phyloP scores from a whole-genome alignment of 2,329 filamentous ascomycete species.

The Neofusicoccum ribis region DNA sequence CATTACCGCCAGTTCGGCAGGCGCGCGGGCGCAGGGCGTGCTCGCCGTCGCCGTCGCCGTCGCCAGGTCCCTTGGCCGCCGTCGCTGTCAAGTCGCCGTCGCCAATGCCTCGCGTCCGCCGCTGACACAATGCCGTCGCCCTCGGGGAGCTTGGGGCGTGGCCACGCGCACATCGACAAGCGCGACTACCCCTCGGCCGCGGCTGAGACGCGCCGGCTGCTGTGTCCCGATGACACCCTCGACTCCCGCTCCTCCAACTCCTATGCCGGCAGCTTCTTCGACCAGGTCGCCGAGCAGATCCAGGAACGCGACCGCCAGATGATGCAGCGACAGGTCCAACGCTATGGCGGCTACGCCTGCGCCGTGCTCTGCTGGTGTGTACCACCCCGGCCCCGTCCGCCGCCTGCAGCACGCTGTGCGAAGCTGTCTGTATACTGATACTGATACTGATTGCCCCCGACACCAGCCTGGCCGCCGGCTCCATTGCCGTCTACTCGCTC shows the following conservation, averaged over 20 bases:
- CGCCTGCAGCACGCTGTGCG: neutral
- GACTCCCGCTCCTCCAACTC: constrained; percentile 39
- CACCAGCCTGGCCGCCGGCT: constrained; percentile 72
- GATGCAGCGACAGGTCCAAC: constrained; percentile 54
- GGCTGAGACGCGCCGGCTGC: constrained; percentile 29
- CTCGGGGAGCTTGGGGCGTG: constrained; percentile 7
- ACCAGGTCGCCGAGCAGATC: constrained; percentile 61
- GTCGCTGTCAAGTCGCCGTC: no score
- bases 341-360: constrained; percentile 60
- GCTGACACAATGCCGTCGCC: constrained; percentile 10
- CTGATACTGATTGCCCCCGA: constrained; percentile 29
- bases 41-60: neutral
- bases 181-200: constrained; percentile 46
- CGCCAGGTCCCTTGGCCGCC: neutral
- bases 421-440: neutral
- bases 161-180: constrained; percentile 48
- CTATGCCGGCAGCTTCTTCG: constrained; percentile 57
- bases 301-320: constrained; percentile 57
- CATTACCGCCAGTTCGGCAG: constrained; percentile 10
- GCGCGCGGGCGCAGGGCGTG: neutral
- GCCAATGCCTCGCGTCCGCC: neutral
- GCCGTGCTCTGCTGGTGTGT: constrained; percentile 56
- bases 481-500: constrained; percentile 89
- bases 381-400: neutral
- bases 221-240: constrained; percentile 36